phyloP scores from a whole-genome alignment of 2,329 filamentous ascomycete genomes.

The Chaetomium olivaceum region DNA sequence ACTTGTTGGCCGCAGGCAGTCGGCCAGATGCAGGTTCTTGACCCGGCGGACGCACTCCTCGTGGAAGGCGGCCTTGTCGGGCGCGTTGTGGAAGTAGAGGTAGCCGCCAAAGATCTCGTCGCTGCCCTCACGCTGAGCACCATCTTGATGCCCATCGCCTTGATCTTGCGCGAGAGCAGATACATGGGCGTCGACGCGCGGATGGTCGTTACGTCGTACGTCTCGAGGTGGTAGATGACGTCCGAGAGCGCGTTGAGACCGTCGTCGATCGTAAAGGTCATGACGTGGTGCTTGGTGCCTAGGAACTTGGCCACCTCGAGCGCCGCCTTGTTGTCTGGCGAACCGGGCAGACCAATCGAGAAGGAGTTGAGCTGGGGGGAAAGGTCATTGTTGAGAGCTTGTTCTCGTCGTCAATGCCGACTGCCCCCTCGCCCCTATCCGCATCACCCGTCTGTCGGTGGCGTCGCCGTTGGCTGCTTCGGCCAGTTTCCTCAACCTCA shows the following conservation, averaged over 20 bases:
- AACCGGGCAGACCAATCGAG: conserved; percentile 91
- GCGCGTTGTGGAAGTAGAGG: conserved; percentile 96
- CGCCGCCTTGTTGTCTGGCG: conserved; percentile 89
- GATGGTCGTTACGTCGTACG: conserved; percentile 97
- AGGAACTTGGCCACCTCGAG: conserved; percentile 94
- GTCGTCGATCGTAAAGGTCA: conserved; percentile 97
- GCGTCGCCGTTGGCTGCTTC: conserved; percentile 48
- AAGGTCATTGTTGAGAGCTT: conserved; percentile 86
- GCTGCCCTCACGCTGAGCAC: conserved; percentile 91
- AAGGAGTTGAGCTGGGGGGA: conserved; percentile 94
- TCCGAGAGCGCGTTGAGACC: conserved; percentile 95
- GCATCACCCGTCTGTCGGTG: conserved; percentile 49
- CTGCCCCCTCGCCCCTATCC: conserved; percentile 69
- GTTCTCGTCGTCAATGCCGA: conserved; percentile 93
- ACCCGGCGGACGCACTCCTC: conserved; percentile 90
- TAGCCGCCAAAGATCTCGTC: conserved; percentile 99
- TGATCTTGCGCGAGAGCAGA: conserved; percentile 95
- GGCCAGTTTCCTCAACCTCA: conserved; percentile 70
- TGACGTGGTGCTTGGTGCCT: conserved; percentile 95
- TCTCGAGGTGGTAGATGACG: conserved; percentile 97
- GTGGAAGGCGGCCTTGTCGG: conserved; percentile 90
- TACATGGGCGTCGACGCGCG: conserved; percentile 99
- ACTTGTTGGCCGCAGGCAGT: conserved; percentile 99
- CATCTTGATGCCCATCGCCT: conserved; percentile 99
- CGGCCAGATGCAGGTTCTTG: conserved; percentile 94